These are phyloP conservation scores for Sporothrix dimorphospora DNA, from an alignment of 2,329 filamentous ascomycete species.

Conservation along the genomic window DNA sequence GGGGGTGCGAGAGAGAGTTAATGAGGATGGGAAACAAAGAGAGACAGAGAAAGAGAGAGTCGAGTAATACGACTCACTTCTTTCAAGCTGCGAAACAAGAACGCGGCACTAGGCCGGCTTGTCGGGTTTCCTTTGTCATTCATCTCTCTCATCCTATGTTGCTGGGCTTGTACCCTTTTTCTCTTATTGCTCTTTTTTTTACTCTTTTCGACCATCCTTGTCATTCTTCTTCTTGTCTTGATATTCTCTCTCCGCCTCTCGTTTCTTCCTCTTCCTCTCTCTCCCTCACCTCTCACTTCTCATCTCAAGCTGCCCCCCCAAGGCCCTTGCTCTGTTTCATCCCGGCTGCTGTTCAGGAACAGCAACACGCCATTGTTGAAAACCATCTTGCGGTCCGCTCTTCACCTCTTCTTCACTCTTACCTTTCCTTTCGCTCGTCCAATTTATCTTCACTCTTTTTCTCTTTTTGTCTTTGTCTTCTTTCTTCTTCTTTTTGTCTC, in stretches of 20 bases:
- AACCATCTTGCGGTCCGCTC: neutral
- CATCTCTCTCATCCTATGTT: neutral
- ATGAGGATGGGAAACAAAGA: neutral
- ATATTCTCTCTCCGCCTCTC: neutral
- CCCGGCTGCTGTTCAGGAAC: conserved; percentile 16
- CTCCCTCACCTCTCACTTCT: neutral
- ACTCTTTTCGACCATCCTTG: neutral
- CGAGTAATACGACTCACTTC: neutral
- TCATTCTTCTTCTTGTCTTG: conserved; percentile 6
- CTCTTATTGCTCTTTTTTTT: neutral
- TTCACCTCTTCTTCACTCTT: neutral
- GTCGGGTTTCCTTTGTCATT: conserved; percentile 13
- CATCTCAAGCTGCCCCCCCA: neutral
- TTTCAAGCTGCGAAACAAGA: neutral
- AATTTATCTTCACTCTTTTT: neutral
- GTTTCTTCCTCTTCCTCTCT: neutral
- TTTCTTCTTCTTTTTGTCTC: neutral
- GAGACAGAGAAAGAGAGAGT: neutral
- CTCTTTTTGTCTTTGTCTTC: neutral
- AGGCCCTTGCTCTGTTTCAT: conserved; percentile 21
- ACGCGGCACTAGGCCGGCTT: conserved; percentile 19
- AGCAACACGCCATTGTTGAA: conserved; percentile 29
- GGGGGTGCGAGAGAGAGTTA: neutral
- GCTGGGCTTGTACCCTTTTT: neutral
- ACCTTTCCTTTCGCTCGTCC: neutral